Evolutionary conservation across 2,329 filamentous ascomycete species (phyloP).

Genomic region (Sarocladium strictum): DNA sequence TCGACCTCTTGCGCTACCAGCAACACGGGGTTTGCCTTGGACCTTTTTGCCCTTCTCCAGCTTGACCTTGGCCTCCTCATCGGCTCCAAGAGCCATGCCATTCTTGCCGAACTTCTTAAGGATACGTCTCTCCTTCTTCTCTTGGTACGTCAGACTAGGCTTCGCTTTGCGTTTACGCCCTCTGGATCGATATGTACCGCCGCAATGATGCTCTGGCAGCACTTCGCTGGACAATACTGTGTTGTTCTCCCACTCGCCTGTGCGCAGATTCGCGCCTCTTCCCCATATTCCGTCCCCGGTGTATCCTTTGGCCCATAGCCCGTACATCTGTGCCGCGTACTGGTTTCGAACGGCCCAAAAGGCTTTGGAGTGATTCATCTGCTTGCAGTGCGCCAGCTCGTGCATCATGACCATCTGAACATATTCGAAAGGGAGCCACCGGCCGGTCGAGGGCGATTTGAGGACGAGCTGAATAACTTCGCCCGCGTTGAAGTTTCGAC

Average conservation of each 20-base stretch:
- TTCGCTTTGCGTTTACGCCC: conserved; percentile 51
- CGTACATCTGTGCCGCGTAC: conserved; percentile 66
- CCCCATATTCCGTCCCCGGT: conserved; percentile 83
- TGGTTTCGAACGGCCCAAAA: conserved; percentile 77
- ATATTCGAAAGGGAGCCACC: conserved; percentile 76
- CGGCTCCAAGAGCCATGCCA: conserved; percentile 63
- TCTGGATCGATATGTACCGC: conserved; percentile 66
- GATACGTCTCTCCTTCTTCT: conserved; percentile 66
- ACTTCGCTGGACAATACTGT: conserved; percentile 46
- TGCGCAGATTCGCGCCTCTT: conserved; percentile 56
- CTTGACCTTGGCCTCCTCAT: conserved; percentile 58
- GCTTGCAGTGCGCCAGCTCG: conserved; percentile 79
- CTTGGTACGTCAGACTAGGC: conserved; percentile 57
- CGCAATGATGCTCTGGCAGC: conserved; percentile 69
- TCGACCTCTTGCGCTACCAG: conserved; percentile 65
- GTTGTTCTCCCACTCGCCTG: conserved; percentile 53
- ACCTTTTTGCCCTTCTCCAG: conserved; percentile 61
- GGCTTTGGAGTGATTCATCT: conserved; percentile 81
- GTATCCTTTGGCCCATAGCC: conserved; percentile 64
- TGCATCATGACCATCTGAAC: conserved; percentile 97
- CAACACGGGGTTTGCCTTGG: conserved; percentile 64
- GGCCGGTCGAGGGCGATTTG: conserved; percentile 54
- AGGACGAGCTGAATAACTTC: conserved; percentile 83
- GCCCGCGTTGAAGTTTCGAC: conserved; percentile 85
- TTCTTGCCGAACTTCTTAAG: conserved; percentile 70